Evolutionary conservation across 345 rosid genomes (phyloP), one percentile per base, ranked within the genome.

Genomic region (Corymbia maculata): DNA sequence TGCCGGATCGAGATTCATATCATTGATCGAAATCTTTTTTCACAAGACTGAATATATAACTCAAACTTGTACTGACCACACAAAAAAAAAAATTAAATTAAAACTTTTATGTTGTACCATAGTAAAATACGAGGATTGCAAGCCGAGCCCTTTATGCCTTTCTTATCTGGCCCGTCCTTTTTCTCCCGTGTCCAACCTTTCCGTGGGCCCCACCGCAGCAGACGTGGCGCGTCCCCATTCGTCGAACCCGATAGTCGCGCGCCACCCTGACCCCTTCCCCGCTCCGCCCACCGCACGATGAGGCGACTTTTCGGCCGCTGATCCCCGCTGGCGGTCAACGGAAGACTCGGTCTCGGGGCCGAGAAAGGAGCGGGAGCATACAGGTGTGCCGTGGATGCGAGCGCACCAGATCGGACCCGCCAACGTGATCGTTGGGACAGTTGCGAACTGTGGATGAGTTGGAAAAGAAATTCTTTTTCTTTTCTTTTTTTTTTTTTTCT

Each of bases 381-480:
- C 90, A 87, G 21, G 88, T 92, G 89, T 64, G 3, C 30, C 75
- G 79, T 90, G 85, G 86, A 55, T 32, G 32, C 44, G 88, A 50
- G 52, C 88, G 89, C 89, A 90, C 90, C 50, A 59, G 92, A 92
- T 86, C 88, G 50, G 80, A 90, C 87, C 89, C 17, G 9, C 91
- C 90, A 85, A 84, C 91, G 86, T 82, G 88, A 89, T 89, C 84
- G 84, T 42, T 42, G 84, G 84, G 49, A 21, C 84, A 22, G 84
- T 75, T 75, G 84, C 84, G 5, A 42, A 19, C 84, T 8, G 84
- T 19, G 49, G 84, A 75, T 75, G 84, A 75, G 84, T 19, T 75
- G 84, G 84, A 36, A 70, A 32, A 68, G 0, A 9, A 8, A 70
- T 19, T 49, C 5, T 21, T 19, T 10, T 8, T 13, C 8, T 49